Conservation (phyloP, 2,329 filamentous ascomycete genomes). For the Mycogone perniciosa region DNA sequence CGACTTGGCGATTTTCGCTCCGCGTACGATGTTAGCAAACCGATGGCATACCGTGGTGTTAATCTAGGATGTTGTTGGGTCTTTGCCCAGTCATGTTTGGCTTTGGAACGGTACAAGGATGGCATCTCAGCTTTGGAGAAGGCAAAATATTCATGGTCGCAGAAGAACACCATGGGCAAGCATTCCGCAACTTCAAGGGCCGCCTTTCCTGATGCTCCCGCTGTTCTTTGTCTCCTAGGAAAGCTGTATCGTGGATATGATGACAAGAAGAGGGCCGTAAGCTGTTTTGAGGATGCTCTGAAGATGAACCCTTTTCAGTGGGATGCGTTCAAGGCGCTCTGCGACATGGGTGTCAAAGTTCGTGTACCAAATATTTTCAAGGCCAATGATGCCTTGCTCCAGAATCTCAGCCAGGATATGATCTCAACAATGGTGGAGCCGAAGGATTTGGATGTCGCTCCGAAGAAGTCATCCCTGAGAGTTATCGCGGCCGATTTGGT, state of each 20-base stretch:
- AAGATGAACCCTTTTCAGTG: conserved; percentile 95
- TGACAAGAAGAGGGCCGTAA: conserved; percentile 73
- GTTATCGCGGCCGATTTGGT: conserved; percentile 30
- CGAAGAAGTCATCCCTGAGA: conserved; percentile 37
- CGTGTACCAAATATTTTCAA: conserved; percentile 84
- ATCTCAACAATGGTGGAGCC: conserved; percentile 27
- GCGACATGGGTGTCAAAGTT: conserved; percentile 77
- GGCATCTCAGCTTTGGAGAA: conserved; percentile 82
- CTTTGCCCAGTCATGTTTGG: conserved; percentile 82
- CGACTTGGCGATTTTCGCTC: conserved; percentile 77
- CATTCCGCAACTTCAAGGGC: conserved; percentile 72
- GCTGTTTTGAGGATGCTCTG: conserved; percentile 81
- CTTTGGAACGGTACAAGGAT: conserved; percentile 70
- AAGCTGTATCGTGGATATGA: conserved; percentile 83
- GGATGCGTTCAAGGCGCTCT: conserved; percentile 88
- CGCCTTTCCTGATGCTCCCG: conserved; percentile 73
- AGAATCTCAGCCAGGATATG: conserved; percentile 38
- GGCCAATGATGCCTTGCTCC: conserved; percentile 50
- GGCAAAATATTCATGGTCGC: conserved; percentile 66
- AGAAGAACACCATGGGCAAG: conserved; percentile 72
- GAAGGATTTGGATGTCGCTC: conserved; percentile 29
- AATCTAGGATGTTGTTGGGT: conserved; percentile 87
- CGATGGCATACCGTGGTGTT: conserved; percentile 60
- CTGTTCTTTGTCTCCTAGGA: conserved; percentile 75
- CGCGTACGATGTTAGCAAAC: conserved; percentile 76